Evolutionary conservation across 164 flowering plant species (phyloP), one percentile per base, ranked within the genome.

Genomic region (Magnolia changhungtana): DNA sequence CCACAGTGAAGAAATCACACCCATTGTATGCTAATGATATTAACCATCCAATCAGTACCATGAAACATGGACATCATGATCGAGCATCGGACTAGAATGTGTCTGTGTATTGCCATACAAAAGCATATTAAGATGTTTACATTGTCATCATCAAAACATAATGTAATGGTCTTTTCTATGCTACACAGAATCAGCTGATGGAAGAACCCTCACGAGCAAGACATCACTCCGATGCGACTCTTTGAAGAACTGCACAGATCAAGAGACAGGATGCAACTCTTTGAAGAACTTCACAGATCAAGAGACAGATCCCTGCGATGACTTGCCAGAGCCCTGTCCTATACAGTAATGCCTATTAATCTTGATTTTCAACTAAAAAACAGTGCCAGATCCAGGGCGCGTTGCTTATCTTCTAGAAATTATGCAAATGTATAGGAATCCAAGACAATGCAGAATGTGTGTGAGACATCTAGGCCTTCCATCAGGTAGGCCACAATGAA

Each of bases 181-280:
- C 23, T 67, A 7, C 31, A 70, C 78, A 78, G 83, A 70, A 50
- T 65, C 77, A 49, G n/a, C 66, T 72, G 24, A 72, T 49, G 78
- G 70, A 4, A 74, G 71, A 74, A 75, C 68, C 72, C 71, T 75
- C 66, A 72, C 69, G 9, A 24, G 51, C 7, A 74, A 24, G 77
- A 68, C 66, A n/a, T 67, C 80, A n/a, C 50, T 76, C 70, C 76
- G 77, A 24, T 20, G 61, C 45, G 74, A 75, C 7, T 73, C 78
- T 61, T 37, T 73, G 9, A 51, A 64, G 70, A 69, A 21, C 50
- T 27, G 63, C 24, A 66, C 50, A 14, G 68, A 71, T 72, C 7
- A 23, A 55, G 74, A 13, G 45, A 55, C 20, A 3, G 50, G 24
- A 23, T 23, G 24, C 24, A 23, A 23, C 24, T 23, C 24, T 23